Evolutionary conservation across 2,329 filamentous ascomycete genomes (phyloP), one percentile per base, ranked within the genome.

Genomic region (Aspergillus ochraceoroseus): DNA sequence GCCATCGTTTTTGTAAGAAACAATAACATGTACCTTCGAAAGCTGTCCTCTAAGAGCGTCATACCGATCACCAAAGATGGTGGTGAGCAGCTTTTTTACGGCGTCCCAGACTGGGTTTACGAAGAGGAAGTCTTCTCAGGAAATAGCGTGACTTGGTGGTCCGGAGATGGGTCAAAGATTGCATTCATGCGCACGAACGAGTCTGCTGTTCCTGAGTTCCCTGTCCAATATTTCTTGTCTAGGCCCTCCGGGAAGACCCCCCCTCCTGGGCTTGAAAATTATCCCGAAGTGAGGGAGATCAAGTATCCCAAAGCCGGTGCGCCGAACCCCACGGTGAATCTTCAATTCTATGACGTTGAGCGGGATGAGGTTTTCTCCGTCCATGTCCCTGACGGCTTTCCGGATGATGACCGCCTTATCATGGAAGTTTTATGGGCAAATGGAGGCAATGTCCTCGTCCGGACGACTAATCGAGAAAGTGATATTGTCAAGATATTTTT

Each of bases 221-320:
- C 90, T 1, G 78, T 98, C 6, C 85, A 96, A 56, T 98, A 94
- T 71, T 98, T 92, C 65, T 70, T 95, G 45, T 87, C 86, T 15
- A 76, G 87, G 29, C 90, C 92, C 2, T 94, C 86, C 51, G 87
- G 87, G 17, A 75, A 78, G 32, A 50, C 73, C 32, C 82, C 87
- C 3, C 63, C 71, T 6, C 68, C 75, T 1, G 88, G 87, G 13
- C 78, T 94, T 51, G 88, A 95, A 61, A 81, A 79, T 37, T 98
- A 98, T 59, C 92, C 92, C 0, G 89, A 96, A 58, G 82, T 90
- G 23, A 79, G 83, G 48, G 72, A 88, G 54, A 94, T 98, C 76
- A 98, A 98, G 65, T 98, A 98, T 57, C 94, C 92, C 32, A 96
- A 96, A 65, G 85, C 92, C 13, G 94, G 92, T 3, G 83, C 89